Evolutionary conservation across 192 early-diverging fungal species (phyloP), one percentile per base, ranked within the genome.

Genomic region (Entomortierella beljakovae): DNA sequence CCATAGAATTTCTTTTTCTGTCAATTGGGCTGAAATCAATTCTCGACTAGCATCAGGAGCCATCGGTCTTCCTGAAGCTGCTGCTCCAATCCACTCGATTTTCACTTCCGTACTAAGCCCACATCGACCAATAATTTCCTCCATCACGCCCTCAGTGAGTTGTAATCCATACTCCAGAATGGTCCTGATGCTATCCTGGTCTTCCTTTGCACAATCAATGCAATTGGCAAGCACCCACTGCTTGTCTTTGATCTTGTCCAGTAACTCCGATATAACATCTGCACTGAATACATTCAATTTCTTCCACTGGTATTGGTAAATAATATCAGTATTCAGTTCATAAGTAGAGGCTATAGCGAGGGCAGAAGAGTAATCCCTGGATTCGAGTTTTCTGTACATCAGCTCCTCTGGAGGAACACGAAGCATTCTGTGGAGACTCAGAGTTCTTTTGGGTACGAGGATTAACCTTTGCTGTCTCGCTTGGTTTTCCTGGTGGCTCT

Each of bases 231-330:
- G 55, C 3, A 90, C 88, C 91, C 91, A 93, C 31, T 79, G 69
- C 48, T 84, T 77, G 61, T 93, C 85, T 18, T 81, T 63, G 35
- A 93, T 82, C 49, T 83, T 83, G 8, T 80, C 70, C 20, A 92
- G 63, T 3, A 81, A 49, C 5, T 76, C 80, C 1, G 85, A 68
- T 22, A 86, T 72, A 10, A 74, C 59, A 2, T 61, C 75, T 0
- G 48, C 42, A 53, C 53, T 68, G 51, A 63, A 22, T 23, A 73
- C 58, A 2, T 54, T 58, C 23, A 81, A 56, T 2, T 81, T 65
- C 26, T 61, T 54, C 89, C 90, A 92, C 60, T 86, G 87, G 9
- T 87, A 80, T 65, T 93, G 88, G 68, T 89, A 90, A 10, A 92
- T 70, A 10, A 83, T 68, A 57, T 94, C 90, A n/a, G 80, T 84